phyloP scores from a whole-genome alignment of 1,284 basidiomycete genomes.

The Apiotrichum sp. region DNA sequence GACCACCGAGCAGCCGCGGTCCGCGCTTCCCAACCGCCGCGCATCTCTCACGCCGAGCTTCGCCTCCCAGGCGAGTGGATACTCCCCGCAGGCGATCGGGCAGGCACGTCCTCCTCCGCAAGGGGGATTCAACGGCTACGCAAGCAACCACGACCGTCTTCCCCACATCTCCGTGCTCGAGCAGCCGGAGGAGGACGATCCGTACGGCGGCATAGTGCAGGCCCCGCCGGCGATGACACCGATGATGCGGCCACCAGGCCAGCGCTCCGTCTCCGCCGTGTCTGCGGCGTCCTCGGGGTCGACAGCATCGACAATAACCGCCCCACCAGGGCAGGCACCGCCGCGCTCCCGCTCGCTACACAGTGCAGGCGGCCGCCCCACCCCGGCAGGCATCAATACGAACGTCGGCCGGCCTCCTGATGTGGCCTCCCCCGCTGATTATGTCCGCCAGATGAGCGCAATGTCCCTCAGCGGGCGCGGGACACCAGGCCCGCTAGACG shows the following conservation, averaged over 20 bases:
- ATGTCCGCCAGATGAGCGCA: conserved; percentile 18
- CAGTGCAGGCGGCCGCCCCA: neutral
- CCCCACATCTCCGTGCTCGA: conserved; percentile 1
- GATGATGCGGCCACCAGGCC: no score
- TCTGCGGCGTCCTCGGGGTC: neutral
- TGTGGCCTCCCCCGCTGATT: conserved; percentile 14
- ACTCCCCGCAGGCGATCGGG: neutral
- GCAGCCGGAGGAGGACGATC: neutral
- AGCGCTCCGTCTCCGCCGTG: no score
- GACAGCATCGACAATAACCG: neutral
- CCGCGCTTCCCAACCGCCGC: neutral
- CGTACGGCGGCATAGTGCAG: conserved; percentile 1
- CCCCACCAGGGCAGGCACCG: neutral
- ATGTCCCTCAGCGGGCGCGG: conserved; percentile 16
- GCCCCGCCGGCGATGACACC: no score
- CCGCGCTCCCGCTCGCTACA: neutral
- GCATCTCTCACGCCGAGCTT: conserved; percentile 1
- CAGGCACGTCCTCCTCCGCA: neutral
- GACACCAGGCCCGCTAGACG: conserved; percentile 15
- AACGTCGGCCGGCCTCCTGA: neutral
- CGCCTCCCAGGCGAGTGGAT: neutral
- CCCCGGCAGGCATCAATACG: neutral
- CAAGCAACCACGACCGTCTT: neutral
- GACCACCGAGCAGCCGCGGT: neutral
- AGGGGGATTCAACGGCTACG: conserved; percentile 2